Base-by-base conservation (phyloP, 1,284 basidiomycete species). In the Tausonia pullulans region DNA sequence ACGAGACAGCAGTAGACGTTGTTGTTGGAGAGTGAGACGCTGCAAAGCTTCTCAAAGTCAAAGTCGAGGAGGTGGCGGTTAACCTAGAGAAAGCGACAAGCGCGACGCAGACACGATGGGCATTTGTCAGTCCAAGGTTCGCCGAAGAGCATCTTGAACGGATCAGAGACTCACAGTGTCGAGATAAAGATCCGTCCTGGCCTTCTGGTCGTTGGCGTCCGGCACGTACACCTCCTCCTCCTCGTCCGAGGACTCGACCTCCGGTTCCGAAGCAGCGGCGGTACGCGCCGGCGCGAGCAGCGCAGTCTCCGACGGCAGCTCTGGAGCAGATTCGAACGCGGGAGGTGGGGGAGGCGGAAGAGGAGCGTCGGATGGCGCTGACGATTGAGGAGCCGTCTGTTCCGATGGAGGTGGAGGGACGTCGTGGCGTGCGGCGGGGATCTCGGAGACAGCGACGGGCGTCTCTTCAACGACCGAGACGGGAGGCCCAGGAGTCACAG, bases 41-140 rank as follows among this genome's bases (percentile, higher is more conserved):
- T 97, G 80, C 96, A 99, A 44, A 98, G 83, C 80, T 95, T 92
- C 79, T 99, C 96, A 73, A 99, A 98, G 78, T 99, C 96, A 77
- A 99, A 99, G 77, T 99, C 96, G 67, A 99, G 84, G 51, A 86
- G 81, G 63, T 82, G 83, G 65, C 93, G 83, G 72, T 94, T 91
- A 69, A 96, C 88, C 93, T 92, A 71, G 63, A 68, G 27, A 46
- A 66, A 69, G 66, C 60, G 69, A 67, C 27, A 27, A 27, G 27
- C 27, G 27, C 27, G 27, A 27, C 27, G 27, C 27, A 27, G 66
- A 10, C 44, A 43, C 14, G 56, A 49, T 16, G n/a, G 3, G 40
- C 14, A 43, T 8, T 40, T 1, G 64, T 67, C 51, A 67, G 62
- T 58, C 14, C 10, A 48, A 46, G 45, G 41, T 49, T 49, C 75